phyloP scores from a whole-genome alignment of 2,329 filamentous ascomycete species.

The Stagonosporopsis chrysanthemi region DNA sequence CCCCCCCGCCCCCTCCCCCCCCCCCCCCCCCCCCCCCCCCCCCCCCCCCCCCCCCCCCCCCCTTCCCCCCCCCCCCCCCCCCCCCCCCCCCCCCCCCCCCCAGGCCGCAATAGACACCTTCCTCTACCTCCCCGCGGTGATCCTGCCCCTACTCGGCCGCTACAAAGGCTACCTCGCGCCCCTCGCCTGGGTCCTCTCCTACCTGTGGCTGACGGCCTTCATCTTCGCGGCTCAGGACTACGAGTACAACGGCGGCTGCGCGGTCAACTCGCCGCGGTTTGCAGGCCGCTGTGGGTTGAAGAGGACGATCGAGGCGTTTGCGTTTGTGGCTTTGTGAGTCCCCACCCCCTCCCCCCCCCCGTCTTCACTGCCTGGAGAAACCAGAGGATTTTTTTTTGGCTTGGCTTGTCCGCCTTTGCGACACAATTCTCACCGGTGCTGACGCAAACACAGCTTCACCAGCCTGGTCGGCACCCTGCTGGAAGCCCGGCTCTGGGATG shows the following conservation, averaged over 20 bases:
- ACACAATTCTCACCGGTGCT: no score
- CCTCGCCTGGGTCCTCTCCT: slow-evolving; percentile 27
- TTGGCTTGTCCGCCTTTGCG: not conserved
- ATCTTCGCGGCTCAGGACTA: slow-evolving; percentile 36
- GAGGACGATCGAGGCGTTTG: slow-evolving; percentile 32
- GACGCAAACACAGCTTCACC: slow-evolving; percentile 23
- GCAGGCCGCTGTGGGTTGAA: slow-evolving; percentile 28
- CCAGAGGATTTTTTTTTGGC: not conserved
- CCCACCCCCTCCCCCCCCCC: no score
- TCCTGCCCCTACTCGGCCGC: slow-evolving; percentile 21
- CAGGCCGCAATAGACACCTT: slow-evolving; percentile 22
- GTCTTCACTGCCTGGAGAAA: no score
- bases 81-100: not conserved
- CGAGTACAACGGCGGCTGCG: slow-evolving; percentile 20
- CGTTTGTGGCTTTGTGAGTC: slow-evolving; percentile 37
- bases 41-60: no score
- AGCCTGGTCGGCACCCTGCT: slow-evolving; percentile 28
- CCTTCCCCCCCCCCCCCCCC: not conserved
- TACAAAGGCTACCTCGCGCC: slow-evolving; percentile 35
- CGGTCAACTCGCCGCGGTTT: slow-evolving; percentile 16
- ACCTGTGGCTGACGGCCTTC: slow-evolving; percentile 39
- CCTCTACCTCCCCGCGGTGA: slow-evolving; percentile 24
- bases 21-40: no score
- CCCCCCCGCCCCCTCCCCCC: no score
- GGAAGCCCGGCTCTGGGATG: slow-evolving; percentile 28